Conservation (phyloP, 148 eudicot genomes). For the Camellia sinensis region DNA sequence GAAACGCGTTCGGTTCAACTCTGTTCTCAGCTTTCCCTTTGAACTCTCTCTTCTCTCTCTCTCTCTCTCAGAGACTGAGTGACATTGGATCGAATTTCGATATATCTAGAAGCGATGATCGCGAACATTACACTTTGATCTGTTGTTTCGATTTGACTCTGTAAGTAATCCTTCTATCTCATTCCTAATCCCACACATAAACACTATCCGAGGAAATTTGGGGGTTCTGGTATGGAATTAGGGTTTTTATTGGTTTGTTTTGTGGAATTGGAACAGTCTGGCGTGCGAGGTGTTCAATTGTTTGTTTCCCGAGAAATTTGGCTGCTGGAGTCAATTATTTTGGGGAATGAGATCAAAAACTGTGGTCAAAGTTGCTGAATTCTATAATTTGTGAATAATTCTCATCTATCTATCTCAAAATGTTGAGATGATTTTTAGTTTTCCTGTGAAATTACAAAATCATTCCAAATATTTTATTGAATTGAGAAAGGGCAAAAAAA, state of each 20-base stretch:
- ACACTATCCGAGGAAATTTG: neutral
- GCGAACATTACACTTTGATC: neutral
- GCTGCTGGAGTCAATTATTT: neutral
- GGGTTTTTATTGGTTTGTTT: neutral
- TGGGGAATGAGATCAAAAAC: neutral
- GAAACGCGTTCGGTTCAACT: constrained; percentile 12
- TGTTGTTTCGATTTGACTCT: neutral
- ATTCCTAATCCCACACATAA: neutral
- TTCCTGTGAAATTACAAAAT: too few species aligned
- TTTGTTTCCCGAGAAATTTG: constrained; percentile 5
- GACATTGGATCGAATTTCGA: too few species aligned
- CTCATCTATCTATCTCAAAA: neutral
- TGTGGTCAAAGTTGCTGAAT: neutral
- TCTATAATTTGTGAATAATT: too few species aligned
- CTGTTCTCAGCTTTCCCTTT: neutral
- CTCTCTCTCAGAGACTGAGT: neutral
- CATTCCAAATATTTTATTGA: too few species aligned
- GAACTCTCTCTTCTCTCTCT: neutral
- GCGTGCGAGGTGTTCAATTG: neutral
- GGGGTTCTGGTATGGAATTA: neutral
- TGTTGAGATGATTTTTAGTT: too few species aligned
- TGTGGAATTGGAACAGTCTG: neutral
- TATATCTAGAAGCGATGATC: neutral
- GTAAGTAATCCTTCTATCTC: neutral
- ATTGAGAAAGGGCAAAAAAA: too few species aligned